Conservation (phyloP, 2,329 filamentous ascomycete genomes). For the Colletotrichum liaoningense region DNA sequence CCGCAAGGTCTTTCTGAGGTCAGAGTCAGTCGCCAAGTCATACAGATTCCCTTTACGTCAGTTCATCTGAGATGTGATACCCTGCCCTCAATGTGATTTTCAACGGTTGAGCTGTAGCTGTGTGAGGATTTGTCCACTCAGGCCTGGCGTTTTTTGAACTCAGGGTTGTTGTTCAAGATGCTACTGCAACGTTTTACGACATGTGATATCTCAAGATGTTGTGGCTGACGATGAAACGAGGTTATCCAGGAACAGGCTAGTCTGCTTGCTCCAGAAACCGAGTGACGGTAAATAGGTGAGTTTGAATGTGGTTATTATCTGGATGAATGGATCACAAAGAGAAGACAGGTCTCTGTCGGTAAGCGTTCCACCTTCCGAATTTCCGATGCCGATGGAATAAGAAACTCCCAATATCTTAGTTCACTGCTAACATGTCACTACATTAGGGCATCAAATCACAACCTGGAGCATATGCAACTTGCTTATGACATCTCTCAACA, state of each 20-base stretch:
- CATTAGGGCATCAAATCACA: background rate
- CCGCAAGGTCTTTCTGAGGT: constrained; percentile 34
- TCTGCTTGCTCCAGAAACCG: too few species aligned
- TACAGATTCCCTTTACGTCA: constrained; percentile 36
- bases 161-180: background rate
- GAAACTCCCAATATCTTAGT: background rate
- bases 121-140: background rate
- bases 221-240: background rate
- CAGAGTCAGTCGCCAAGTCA: constrained; percentile 35
- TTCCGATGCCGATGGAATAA: background rate
- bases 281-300: too few species aligned
- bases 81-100: constrained; percentile 20
- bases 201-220: background rate
- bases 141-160: background rate
- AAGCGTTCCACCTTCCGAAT: background rate
- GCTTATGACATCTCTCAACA: background rate
- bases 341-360: too few species aligned
- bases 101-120: constrained; percentile 6
- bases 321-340: too few species aligned
- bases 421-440: background rate
- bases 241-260: background rate
- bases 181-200: background rate
- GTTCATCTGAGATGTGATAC: constrained; percentile 18
- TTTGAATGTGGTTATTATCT: too few species aligned
- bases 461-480: background rate